Evolutionary conservation across 148 eudicot species (phyloP).

Genomic region (Beta vulgaris): DNA sequence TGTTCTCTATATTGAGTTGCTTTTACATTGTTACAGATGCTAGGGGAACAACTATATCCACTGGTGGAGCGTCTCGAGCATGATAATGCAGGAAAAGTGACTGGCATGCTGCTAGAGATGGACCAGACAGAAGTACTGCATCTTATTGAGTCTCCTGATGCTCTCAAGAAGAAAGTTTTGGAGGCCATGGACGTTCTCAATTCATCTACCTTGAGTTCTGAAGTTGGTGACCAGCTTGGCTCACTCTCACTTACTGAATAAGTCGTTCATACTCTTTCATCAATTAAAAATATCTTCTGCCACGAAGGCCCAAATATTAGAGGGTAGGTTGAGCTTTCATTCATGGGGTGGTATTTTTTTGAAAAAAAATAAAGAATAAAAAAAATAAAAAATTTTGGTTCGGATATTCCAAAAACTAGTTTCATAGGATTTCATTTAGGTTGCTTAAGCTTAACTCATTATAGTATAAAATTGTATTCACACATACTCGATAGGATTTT

Average conservation of each 20-base stretch:
- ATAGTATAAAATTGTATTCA: not conserved
- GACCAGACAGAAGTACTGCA: conserved; percentile 65
- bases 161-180: conserved; percentile 57
- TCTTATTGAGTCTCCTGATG: conserved; percentile 60
- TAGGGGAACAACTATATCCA: conserved; percentile 66
- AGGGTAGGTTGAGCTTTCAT: not conserved
- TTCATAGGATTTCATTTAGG: not conserved
- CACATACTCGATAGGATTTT: not conserved
- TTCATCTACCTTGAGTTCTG: conserved; percentile 15
- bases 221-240: conserved; percentile 42
- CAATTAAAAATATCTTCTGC: not conserved
- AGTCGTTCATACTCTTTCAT: not conserved
- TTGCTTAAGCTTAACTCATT: not conserved
- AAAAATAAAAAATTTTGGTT: too few species aligned
- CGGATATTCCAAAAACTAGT: not conserved
- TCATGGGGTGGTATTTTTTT: not conserved
- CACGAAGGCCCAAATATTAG: not conserved
- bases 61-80: conserved; percentile 64
- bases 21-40: conserved; percentile 31
- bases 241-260: conserved; percentile 38
- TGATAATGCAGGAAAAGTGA: conserved; percentile 57
- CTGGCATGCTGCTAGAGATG: conserved; percentile 73
- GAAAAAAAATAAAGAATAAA: too few species aligned
- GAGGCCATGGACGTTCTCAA: conserved; percentile 57
- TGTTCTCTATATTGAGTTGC: not conserved